Evolutionary conservation across 1,284 basidiomycete genomes (phyloP).

Genomic region (Microbotryum saponariae): DNA sequence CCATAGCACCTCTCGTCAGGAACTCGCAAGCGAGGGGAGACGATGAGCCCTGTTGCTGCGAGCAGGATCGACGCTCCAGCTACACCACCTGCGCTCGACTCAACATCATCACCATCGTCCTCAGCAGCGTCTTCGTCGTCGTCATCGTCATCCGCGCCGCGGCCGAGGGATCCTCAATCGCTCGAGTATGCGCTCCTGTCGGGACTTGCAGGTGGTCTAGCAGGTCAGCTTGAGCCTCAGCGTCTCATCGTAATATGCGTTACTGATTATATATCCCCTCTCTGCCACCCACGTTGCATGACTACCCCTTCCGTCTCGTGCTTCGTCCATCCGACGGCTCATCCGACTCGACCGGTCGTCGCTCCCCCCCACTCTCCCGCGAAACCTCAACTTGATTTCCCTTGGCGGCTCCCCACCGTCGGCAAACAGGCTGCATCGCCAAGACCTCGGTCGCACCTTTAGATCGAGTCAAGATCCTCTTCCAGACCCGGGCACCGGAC

Average conservation of each 20-base stretch:
- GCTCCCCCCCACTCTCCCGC: no score
- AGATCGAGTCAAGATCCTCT: conserved; percentile 97
- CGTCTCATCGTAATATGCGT: no score
- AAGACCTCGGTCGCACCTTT: conserved; percentile 96
- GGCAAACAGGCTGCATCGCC: conserved; percentile 31
- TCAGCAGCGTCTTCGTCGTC: background rate
- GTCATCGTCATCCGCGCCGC: background rate
- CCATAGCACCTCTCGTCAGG: no score
- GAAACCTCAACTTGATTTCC: background rate
- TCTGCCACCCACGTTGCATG: no score
- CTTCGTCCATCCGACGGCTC: no score
- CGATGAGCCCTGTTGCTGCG: no score
- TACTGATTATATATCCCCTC: background rate
- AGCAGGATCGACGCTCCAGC: no score
- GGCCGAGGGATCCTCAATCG: conserved; percentile 14
- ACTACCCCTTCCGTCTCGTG: no score
- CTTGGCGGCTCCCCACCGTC: background rate
- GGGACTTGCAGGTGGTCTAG: conserved; percentile 34
- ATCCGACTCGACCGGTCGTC: background rate
- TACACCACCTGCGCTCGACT: background rate
- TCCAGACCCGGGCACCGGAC: conserved; percentile 93
- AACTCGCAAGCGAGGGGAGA: no score
- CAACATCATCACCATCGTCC: background rate
- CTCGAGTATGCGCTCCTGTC: conserved; percentile 25
- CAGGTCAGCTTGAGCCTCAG: conserved; percentile 19